Base-by-base conservation (phyloP, 495 filamentous ascomycete species). In the Durotheca rogersii region DNA sequence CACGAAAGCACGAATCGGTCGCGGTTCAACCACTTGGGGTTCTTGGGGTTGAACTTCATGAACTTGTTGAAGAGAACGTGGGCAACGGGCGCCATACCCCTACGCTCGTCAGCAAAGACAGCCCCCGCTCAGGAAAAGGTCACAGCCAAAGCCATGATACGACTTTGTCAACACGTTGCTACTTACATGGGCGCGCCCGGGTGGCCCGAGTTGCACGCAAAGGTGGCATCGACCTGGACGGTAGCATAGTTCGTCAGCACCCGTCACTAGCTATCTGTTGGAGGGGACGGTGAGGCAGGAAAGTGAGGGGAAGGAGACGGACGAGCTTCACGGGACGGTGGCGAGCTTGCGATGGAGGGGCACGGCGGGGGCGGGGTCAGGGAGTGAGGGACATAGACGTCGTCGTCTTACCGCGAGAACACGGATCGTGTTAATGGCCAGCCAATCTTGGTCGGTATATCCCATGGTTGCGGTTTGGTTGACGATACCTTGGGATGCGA, bases 1-100 rank as follows among this genome's bases (percentile, higher is more conserved):
- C 81, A 96, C 93, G 93, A 99, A 69, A 99, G 89, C 35, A 99
- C 89, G 69, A 99, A 99, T 73, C 93, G 83, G 79, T 99, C 93
- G 48, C 93, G 85, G 81, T 97, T 97, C 59, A 87, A 65, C 91
- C 90, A 99, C 52, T 91, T 79, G 45, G 94, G 90, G 81, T 95
- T 96, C 83, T 95, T 90, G 53, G 93, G 93, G 85, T 99, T 99
- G 81, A 96, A 99, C 65, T 72, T 93, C 93, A 99, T 90, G 81
- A 96, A 90, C 72, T 89, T 92, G 81, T 95, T 95, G 78, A 89
- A 99, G 59, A 99, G 86, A 65, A 99, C 87, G 81, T 99, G 93
- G 71, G 93, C 83, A 63, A 91, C 83, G 36, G 94, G 93, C 64
- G 93, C 93, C 93, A 98, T 89, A 75, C 91, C 91, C 91, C 74